Conservation (phyloP, 2,329 filamentous ascomycete species). For the Aspergillus transmontanensis region DNA sequence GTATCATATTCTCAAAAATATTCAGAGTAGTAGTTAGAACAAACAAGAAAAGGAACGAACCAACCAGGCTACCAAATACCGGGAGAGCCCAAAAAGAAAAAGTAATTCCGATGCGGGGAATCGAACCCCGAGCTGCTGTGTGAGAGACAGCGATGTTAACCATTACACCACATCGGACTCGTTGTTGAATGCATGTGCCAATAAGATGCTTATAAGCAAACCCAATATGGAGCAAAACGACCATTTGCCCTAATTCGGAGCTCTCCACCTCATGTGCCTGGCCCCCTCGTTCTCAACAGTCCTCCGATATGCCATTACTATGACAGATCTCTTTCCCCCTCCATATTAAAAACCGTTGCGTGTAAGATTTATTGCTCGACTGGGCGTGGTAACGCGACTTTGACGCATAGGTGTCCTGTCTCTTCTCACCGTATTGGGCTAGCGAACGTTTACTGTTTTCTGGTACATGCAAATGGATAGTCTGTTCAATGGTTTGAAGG, state of each 20-base stretch:
- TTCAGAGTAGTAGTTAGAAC: too few species aligned
- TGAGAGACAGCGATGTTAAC: conserved; percentile 3
- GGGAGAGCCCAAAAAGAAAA: not conserved
- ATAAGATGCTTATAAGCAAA: not conserved
- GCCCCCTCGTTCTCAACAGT: too few species aligned
- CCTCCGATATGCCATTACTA: not conserved
- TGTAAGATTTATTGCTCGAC: not conserved
- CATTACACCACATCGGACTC: not conserved
- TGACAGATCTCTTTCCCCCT: not conserved
- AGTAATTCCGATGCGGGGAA: conserved; percentile 1
- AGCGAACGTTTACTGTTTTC: not conserved
- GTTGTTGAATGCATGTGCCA: not conserved
- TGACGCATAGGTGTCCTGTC: not conserved
- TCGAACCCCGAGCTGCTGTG: conserved; percentile 4
- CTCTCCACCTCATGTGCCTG: too few species aligned
- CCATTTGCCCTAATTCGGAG: too few species aligned
- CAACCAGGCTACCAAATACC: too few species aligned
- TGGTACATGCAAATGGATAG: not conserved
- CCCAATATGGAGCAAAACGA: not conserved
- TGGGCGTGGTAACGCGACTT: not conserved
- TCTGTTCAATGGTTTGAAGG: not conserved
- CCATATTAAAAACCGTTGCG: not conserved
- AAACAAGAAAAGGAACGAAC: not conserved
- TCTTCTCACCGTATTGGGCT: not conserved
- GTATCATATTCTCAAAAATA: too few species aligned